Base-by-base conservation (phyloP, 2,329 filamentous ascomycete species). In the Penicillium corylophilum region DNA sequence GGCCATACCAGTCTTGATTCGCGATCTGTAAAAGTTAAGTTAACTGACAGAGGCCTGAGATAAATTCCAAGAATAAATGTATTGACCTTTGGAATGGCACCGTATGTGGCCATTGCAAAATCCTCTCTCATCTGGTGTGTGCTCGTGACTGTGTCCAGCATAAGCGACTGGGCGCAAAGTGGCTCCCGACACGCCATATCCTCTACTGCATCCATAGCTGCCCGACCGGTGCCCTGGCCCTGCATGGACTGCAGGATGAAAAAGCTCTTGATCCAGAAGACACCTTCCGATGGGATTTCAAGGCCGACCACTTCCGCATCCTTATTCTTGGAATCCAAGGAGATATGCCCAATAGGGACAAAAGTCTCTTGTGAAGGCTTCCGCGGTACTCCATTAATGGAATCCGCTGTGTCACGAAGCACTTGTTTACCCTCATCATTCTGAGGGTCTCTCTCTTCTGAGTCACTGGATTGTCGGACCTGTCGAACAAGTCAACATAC, bases 1-100 rank as follows among this genome's bases (percentile, higher is more conserved):
- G 54, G 31, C 31, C 36, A 52, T 63, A 63, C 61, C 60, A 63
- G 9, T 56, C 58, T 41, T 63, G 23, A n/a, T 53, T 61, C 3
- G 48, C 42, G 22, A 52, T 36, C 61, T 62, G 22, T 13, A 43
- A 13, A 46, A 46, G 4, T 6, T 10, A 18, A 20, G 7, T 20
- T 36, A 10, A 20, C 3, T 20, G 7, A 20, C 16, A 10, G 8
- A 20, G 16, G 33, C 3, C 16, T 36, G 6, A 35, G 5, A 35
- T 15, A n/a, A 18, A 56, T 47, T 42, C 7, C 5, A n/a, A 8
- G 9, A 5, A 28, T 10, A 18, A 24, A 38, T 20, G 29, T 9
- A 24, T 47, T 31, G 46, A 62, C 60, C 51, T 60, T 62, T 23
- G 57, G 56, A 40, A 57, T 3, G 15, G 8, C 22, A 10, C 57